Base-by-base conservation (phyloP, 805 yeast genomes). In the Scheffersomyces lignosus region DNA sequence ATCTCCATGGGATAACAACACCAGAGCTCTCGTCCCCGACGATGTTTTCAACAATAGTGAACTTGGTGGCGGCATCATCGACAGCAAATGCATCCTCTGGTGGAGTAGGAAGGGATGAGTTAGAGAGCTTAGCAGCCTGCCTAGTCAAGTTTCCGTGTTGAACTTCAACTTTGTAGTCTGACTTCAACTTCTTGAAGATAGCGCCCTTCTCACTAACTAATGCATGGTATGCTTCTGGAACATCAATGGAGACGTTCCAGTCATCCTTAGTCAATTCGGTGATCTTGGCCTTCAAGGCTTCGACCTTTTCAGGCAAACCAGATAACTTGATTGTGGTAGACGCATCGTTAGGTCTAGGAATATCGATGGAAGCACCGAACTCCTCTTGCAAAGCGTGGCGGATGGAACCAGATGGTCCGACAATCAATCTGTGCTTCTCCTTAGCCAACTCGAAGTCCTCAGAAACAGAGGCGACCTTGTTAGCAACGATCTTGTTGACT, bases 391-490 rank as follows among this genome's bases (percentile, higher is more conserved):
- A 60, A 8, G 77, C 69, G 48, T 83, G 83, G 63, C 91, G 87
- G 40, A 76, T 74, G 9, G 78, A 53, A 29, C 98, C 97, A 40
- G 80, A 80, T 26, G 88, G 80, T 27, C 98, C 98, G 59, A 91
- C 78, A 34, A 91, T 54, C 7, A 79, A 71, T 50, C 87, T 77
- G 51, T 87, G 91, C 55, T 82, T 83, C 41, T 80, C 83, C 56
- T 80, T 78, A 27, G 93, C 78, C 50, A 91, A 70, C 12, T 71
- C 79, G 39, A 74, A 49, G 26, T 68, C 73, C 45, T 71, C 82
- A 27, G 69, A 63, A 33, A 73, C 65, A 33, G 80, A 64, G 36
- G 78, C 78, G 58, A 87, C 88, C 45, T 77, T 78, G 24, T 77
- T 80, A 14, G 66, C 71, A 32, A 89, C 83, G 34, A 90, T 67